These are phyloP conservation scores for Ganoderma meredithae DNA, from an alignment of 1,284 basidiomycete genomes.

Conservation along the genomic window DNA sequence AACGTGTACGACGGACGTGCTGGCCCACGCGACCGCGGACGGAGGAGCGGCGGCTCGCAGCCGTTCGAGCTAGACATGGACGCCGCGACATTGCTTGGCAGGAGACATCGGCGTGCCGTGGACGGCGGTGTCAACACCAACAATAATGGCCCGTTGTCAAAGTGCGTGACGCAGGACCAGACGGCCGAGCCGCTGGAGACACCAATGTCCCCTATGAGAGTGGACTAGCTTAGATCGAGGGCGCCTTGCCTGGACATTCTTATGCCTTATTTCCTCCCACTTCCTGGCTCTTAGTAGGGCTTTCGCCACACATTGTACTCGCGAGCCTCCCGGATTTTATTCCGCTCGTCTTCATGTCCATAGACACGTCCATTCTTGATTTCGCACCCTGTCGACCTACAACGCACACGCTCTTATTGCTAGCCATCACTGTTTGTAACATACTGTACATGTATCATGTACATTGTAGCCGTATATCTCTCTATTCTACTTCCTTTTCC, in stretches of 20 bases:
- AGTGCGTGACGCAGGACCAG: constrained; percentile 10
- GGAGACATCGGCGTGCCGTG: constrained; percentile 60
- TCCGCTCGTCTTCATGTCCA: background rate
- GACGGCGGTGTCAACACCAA: constrained; percentile 30
- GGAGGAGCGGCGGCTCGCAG: constrained; percentile 40
- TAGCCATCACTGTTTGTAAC: constrained; percentile 15
- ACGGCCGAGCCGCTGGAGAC: constrained; percentile 28
- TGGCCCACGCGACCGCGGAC: constrained; percentile 72
- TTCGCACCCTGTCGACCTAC: background rate
- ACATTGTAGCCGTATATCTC: constrained; percentile 11
- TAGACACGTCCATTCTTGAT: background rate
- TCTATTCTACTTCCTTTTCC: constrained; percentile 12
- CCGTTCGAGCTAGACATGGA: constrained; percentile 87
- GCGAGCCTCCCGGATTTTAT: background rate
- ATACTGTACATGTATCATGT: constrained; percentile 9
- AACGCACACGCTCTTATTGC: constrained; percentile 7
- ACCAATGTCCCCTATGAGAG: constrained; percentile 42
- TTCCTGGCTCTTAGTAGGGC: background rate
- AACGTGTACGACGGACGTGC: constrained; percentile 71
- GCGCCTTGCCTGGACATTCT: background rate
- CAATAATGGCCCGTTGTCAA: constrained; percentile 36
- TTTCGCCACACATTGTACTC: background rate
- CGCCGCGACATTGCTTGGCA: constrained; percentile 83
- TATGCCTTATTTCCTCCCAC: background rate
- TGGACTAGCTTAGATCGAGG: constrained; percentile 31